These are phyloP conservation scores for Lablab purpureus DNA, from an alignment of 306 rosid genomes.

Conservation along the genomic window DNA sequence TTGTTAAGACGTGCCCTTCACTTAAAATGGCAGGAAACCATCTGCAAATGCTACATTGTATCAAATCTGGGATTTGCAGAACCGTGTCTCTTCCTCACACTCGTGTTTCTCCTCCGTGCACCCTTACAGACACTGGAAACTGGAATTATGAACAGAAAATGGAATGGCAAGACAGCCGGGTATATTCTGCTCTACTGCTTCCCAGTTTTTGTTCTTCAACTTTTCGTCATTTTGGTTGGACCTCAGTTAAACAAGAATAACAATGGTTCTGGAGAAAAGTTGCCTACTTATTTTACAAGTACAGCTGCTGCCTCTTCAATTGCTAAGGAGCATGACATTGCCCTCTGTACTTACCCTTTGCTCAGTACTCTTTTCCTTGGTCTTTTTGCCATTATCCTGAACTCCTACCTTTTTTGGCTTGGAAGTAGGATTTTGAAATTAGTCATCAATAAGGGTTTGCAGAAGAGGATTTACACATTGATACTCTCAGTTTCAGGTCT, in stretches of 20 bases:
- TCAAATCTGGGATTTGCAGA: slow-evolving; percentile 97
- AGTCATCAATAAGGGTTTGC: slow-evolving; percentile 95
- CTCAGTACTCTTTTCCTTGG: slow-evolving; percentile 87
- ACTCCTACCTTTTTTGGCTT: slow-evolving; percentile 89
- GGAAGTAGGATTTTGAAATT: slow-evolving; percentile 89
- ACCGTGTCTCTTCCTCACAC: slow-evolving; percentile 95
- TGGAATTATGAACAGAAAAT: slow-evolving; percentile 75
- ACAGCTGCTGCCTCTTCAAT: slow-evolving; percentile 48
- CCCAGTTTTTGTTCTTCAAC: slow-evolving; percentile 85
- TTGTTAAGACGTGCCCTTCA: slow-evolving; percentile 65
- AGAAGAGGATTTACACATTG: slow-evolving; percentile 90
- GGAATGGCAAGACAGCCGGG: slow-evolving; percentile 82
- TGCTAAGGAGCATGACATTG: slow-evolving; percentile 52
- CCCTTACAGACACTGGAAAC: slow-evolving; percentile 78
- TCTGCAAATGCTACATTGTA: slow-evolving; percentile 93
- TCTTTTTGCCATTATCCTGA: slow-evolving; percentile 76
- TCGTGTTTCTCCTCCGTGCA: slow-evolving; percentile 90
- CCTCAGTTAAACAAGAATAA: slow-evolving; percentile 58
- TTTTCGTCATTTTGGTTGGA: slow-evolving; percentile 71
- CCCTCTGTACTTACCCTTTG: slow-evolving; percentile 94
- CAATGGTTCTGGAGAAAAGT: slow-evolving; percentile 46
- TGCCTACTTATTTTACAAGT: slow-evolving; percentile 73
- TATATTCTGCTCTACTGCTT: slow-evolving; percentile 78
- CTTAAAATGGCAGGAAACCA: slow-evolving; percentile 82
- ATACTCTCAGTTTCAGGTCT: slow-evolving; percentile 84